These are phyloP conservation scores for Aspergillus affinis DNA, from an alignment of 495 filamentous ascomycete genomes.

Conservation along the genomic window DNA sequence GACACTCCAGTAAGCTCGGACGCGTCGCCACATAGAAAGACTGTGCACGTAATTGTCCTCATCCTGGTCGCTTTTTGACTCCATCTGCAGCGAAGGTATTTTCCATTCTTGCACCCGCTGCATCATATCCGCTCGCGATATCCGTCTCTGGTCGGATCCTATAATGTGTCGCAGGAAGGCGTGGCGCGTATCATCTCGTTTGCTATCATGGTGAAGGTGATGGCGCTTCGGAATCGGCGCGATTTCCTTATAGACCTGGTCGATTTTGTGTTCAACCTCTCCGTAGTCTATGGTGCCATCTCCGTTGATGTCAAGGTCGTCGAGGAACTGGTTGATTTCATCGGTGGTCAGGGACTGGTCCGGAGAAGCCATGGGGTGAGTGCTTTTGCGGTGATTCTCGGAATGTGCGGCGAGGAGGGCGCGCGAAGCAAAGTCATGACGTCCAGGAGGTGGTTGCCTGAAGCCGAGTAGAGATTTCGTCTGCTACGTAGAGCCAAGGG, in stretches of 20 bases:
- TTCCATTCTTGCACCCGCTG: slow-evolving; percentile 4
- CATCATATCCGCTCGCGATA: slow-evolving; percentile 1
- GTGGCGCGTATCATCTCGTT: slow-evolving; percentile 4
- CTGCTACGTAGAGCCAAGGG: slow-evolving; percentile 6
- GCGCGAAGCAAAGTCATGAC: not conserved
- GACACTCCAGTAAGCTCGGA: slow-evolving; percentile 9
- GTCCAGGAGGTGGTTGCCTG: not conserved
- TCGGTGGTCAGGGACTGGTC: slow-evolving; percentile 3
- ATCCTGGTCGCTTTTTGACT: slow-evolving; percentile 4
- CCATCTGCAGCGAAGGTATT: slow-evolving; percentile 5
- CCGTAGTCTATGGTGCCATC: slow-evolving; percentile 10
- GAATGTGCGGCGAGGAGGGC: not conserved
- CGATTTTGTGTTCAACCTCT: slow-evolving; percentile 6
- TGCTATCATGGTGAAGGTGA: slow-evolving; percentile 8
- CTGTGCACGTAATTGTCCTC: slow-evolving; percentile 9
- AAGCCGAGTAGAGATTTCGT: not conserved
- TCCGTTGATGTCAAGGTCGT: slow-evolving; percentile 6
- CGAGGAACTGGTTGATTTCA: slow-evolving; percentile 5
- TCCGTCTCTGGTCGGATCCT: slow-evolving; percentile 3
- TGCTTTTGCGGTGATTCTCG: not conserved
- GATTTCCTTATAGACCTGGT: slow-evolving; percentile 8
- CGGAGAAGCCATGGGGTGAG: not conserved
- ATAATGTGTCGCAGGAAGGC: slow-evolving; percentile 5
- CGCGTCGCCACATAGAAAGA: slow-evolving; percentile 1
- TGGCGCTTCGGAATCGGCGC: slow-evolving; percentile 3